Base-by-base conservation (phyloP, 164 flowering plant genomes). In the Vitis riparia region DNA sequence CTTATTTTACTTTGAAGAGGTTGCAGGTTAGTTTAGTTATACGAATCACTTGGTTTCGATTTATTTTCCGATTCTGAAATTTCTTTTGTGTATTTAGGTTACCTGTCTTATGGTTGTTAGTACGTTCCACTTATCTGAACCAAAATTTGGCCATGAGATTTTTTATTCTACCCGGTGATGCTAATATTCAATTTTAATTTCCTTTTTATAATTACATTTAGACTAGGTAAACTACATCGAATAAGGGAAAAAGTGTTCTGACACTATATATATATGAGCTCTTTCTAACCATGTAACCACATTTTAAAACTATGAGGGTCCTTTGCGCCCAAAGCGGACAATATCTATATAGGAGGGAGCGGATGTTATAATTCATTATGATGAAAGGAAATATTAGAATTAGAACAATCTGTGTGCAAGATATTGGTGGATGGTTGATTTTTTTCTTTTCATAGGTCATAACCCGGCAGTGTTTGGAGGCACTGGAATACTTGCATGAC, bases 381-480 rank as follows among this genome's bases (percentile, higher is more conserved):
- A 37, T 37, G 7, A 37, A 37, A 2, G 5, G 44, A 37, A 37
- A 37, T 37, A 37, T 37, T 37, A 37, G 44, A 37, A 37, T 37
- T 14, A n/a, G 14, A 59, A 27, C 14, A 23, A 14, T 16, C 17
- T 9, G 49, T 37, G 10, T 30, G 63, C 32, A 11, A 61, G 17
- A 30, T 62, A 11, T 11, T 53, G 27, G 32, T n/a, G 8, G 37
- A 3, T 12, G 0, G 11, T 17, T 55, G 27, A 44, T 55, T 47
- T 47, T 47, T 9, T 71, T 17, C 16, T 60, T 71, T 69, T 53
- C n/a, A 17, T 86, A 94, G 98, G 74, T 76, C 49, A 91, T 94
- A 66, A 80, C 97, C 17, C 84, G 91, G 47, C 97, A 94, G 64
- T 85, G 91, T 84, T 82, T 94, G 81, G 99, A 92, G 82, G 99